Percentiles rank a stretch among this genome's conserved stretches.
phyloP scores from a whole-genome alignment of 495 filamentous ascomycete species.

The Tuber calosporum region DNA sequence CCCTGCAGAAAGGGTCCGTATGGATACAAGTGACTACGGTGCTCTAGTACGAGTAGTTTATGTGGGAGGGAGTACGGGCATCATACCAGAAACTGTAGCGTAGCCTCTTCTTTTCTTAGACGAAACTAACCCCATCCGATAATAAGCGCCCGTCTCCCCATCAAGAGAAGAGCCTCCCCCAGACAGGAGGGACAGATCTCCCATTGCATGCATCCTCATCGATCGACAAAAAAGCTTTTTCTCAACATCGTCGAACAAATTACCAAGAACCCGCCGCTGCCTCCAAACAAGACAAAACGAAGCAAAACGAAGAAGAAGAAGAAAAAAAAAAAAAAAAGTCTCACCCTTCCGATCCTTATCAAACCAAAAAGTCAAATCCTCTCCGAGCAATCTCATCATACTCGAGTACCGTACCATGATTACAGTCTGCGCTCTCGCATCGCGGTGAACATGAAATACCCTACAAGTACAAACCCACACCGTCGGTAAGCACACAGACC shows the following conservation, averaged over 20 bases:
- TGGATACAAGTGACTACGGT: not conserved
- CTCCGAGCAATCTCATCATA: not conserved
- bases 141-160: not conserved
- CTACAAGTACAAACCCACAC: not conserved
- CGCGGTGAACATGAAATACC: not conserved
- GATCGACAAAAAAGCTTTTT: not conserved
- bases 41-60: too few relatives aligned
- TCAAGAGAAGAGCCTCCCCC: not conserved
- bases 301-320: too few relatives aligned
- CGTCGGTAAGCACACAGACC: constrained; percentile 1
- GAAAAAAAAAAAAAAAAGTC: too few relatives aligned
- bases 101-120: not conserved
- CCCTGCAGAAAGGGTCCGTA: not conserved
- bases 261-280: not conserved
- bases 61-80: not conserved
- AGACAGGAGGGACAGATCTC: not conserved
- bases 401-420: too few relatives aligned
- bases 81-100: not conserved
- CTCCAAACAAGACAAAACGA: not conserved
- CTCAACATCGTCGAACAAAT: not conserved
- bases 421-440: not conserved
- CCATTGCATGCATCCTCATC: not conserved
- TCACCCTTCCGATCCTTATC: not conserved
- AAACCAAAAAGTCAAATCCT: not conserved
- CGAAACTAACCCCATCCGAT: not conserved